These are phyloP conservation scores for Pythium plurisporium DNA, from an alignment of 352 stramenopile species.

Conservation along the genomic window DNA sequence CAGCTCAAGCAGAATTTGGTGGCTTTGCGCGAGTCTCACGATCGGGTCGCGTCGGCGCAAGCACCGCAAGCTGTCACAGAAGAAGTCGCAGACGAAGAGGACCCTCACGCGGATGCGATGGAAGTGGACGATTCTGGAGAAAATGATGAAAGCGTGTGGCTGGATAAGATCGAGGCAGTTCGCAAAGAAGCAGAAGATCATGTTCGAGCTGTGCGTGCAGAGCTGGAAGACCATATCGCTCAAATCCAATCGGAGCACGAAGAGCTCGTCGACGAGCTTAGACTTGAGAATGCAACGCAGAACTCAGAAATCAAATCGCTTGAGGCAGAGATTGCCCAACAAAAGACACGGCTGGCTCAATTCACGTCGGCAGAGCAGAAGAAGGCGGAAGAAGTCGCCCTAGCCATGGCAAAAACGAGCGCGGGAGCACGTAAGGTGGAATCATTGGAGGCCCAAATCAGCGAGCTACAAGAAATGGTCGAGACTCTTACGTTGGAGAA, in stretches of 20 bases:
- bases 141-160: constrained; percentile 28
- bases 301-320: constrained; percentile 53
- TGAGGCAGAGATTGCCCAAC: constrained; percentile 62
- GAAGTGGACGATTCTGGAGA: constrained; percentile 27
- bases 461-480: constrained; percentile 77
- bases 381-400: constrained; percentile 71
- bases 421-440: constrained; percentile 68
- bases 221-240: constrained; percentile 64
- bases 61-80: constrained; percentile 16
- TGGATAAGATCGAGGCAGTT: constrained; percentile 50
- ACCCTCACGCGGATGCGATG: constrained; percentile 25
- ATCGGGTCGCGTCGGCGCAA: not conserved
- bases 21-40: constrained; percentile 42
- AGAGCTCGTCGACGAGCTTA: constrained; percentile 47
- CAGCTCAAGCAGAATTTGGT: constrained; percentile 60
- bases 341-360: constrained; percentile 57
- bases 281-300: constrained; percentile 57
- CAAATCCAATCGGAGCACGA: constrained; percentile 51
- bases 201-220: constrained; percentile 44
- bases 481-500: constrained; percentile 86
- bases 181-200: constrained; percentile 57
- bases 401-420: constrained; percentile 64
- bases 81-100: constrained; percentile 27
- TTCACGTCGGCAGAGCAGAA: constrained; percentile 72
- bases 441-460: constrained; percentile 52